Evolutionary conservation across 2,329 filamentous ascomycete genomes (phyloP), one percentile per base, ranked within the genome.

Genomic region (Fusarium sp.): DNA sequence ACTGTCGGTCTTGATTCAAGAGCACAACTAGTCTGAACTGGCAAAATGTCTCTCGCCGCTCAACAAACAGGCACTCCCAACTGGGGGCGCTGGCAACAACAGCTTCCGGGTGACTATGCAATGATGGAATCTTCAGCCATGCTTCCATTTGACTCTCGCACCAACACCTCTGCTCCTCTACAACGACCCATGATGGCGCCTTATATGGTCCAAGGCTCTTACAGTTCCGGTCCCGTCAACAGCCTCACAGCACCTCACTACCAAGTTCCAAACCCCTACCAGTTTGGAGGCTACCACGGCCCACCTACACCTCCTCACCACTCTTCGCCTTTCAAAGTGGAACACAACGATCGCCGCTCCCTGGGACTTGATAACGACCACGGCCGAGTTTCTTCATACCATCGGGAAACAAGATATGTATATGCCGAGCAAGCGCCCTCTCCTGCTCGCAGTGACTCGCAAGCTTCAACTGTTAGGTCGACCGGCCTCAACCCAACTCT

Each of bases 31-130:
- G 71, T 60, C 40, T 61, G 25, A 51, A 59, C 37, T 56, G 45
- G 56, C 69, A 73, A 67, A 60, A 79, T 88, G 84, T 82, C 83
- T 70, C 80, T 85, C 71, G 79, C 82, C 57, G 78, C 81, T 73
- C 81, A 83, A 72, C 75, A 81, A 56, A 76, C 82, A 62, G 78
- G 78, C 46, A 73, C 79, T 67, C 78, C 82, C 53, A 79, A 77
- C 78, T 89, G 87, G 87, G 83, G 80, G 71, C 84, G 84, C 70
- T 88, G 85, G 83, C 77, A 82, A 67, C 77, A 83, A 61, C 84
- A 86, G 41, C 81, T 85, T 44, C 78, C 77, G 15, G 71, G 76
- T 48, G 82, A 84, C 37, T 87, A 85, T 70, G 65, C 74, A 61
- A 80, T 85, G 75, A 83, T 87, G 80, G 83, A 84, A 47, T 71